These are phyloP conservation scores for Quercus gilva DNA, from an alignment of 306 rosid species.

Conservation along the genomic window DNA sequence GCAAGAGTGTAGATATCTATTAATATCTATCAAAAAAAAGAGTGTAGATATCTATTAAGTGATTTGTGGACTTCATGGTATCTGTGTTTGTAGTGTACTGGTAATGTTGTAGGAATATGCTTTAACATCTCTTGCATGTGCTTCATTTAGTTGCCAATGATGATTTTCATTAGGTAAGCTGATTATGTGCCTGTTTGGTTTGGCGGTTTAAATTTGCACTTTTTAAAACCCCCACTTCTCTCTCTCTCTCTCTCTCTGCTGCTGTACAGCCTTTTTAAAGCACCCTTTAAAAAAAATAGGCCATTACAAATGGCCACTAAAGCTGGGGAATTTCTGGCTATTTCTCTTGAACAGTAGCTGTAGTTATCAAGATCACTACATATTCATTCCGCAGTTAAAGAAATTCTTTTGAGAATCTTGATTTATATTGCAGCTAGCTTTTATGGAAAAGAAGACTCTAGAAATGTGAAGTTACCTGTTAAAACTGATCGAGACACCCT, in stretches of 20 bases:
- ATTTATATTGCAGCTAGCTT: constrained; percentile 52
- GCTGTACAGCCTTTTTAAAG: too few relatives aligned
- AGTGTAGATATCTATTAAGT: not conserved
- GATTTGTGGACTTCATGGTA: not conserved
- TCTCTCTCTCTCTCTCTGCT: too few relatives aligned
- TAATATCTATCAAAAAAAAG: not conserved
- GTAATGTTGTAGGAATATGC: not conserved
- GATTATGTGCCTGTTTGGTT: too few relatives aligned
- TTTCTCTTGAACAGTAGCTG: constrained; percentile 6
- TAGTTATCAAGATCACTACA: not conserved
- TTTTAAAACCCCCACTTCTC: too few relatives aligned
- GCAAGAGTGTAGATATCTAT: not conserved
- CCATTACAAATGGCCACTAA: not conserved
- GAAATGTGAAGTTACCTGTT: constrained; percentile 55
- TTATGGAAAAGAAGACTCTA: constrained; percentile 60
- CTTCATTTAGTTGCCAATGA: not conserved
- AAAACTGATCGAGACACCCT: constrained; percentile 92
- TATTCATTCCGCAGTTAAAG: constrained; percentile 1
- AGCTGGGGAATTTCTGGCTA: constrained; percentile 1
- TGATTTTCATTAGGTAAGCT: not conserved
- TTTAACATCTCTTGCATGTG: not conserved
- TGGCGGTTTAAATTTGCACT: too few relatives aligned
- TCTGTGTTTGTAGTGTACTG: not conserved
- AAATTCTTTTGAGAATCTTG: constrained; percentile 4
- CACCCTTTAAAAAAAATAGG: too few relatives aligned